Conservation (phyloP, 345 rosid species). For the Microthlaspi erraticum region DNA sequence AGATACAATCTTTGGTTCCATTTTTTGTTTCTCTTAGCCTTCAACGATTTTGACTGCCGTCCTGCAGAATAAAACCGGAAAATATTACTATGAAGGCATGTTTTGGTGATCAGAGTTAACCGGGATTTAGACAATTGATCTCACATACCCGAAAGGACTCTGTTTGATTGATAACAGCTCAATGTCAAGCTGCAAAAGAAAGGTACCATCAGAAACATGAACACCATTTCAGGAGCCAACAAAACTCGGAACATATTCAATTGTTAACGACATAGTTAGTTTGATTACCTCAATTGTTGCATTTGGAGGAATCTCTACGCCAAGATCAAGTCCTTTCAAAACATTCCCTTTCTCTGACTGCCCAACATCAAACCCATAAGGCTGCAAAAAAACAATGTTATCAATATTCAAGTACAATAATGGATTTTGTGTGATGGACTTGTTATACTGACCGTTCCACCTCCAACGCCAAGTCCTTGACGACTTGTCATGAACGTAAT, state of each 20-base stretch:
- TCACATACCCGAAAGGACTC: slow-evolving; percentile 83
- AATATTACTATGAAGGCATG: neutral
- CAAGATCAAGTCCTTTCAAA: slow-evolving; percentile 93
- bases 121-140: neutral
- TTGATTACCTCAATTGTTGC: slow-evolving; percentile 85
- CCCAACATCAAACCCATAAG: slow-evolving; percentile 95
- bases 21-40: slow-evolving; percentile 50
- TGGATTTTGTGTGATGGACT: neutral
- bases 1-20: neutral
- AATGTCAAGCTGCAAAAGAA: slow-evolving; percentile 72
- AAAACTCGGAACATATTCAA: neutral
- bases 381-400: slow-evolving; percentile 53
- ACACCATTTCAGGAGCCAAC: slow-evolving; percentile 17
- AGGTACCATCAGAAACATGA: neutral
- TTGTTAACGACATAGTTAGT: neutral
- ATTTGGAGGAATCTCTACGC: slow-evolving; percentile 96
- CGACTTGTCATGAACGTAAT: slow-evolving; percentile 97
- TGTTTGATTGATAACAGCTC: slow-evolving; percentile 87
- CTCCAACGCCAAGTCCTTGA: slow-evolving; percentile 95
- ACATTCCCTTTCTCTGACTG: slow-evolving; percentile 87
- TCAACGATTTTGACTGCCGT: slow-evolving; percentile 81
- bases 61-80: slow-evolving; percentile 50
- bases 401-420: slow-evolving; percentile 4
- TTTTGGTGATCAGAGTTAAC: neutral
- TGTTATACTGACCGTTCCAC: slow-evolving; percentile 84